Evolutionary conservation across 163 green algal species (phyloP), one percentile per base, ranked within the genome.

Genomic region (Volvox carteri): DNA sequence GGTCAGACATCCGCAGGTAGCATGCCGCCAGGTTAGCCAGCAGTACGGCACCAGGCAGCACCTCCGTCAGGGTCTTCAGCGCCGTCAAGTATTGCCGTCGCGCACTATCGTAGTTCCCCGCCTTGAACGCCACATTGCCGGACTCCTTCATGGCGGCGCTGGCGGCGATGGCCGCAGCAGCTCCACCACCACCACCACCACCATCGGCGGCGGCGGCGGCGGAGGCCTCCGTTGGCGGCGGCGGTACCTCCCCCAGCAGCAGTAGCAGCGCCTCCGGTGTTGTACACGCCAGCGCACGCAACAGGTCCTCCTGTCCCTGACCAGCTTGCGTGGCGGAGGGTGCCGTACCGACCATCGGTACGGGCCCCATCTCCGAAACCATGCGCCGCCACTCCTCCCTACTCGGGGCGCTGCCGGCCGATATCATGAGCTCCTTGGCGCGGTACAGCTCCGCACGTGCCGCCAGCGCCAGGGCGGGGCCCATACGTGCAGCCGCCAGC

Each of bases 81-180:
- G 73, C 86, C 6, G 30, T 39, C 6, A 73, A 28, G 65, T 90
- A 92, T 0, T 48, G 35, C 7, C 56, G 39, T 23, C 81, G 28
- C 0, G 90, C 90, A 0, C 37, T 75, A 5, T 70, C 46, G 52
- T 54, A 88, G 30, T 28, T 2, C 0, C 77, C 84, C 4, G 16
- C 28, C 18, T 41, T 50, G 76, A 91, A 92, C 7, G 50, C 41
- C 19, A 25, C 72, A 14, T 93, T 93, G 70, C 90, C 90, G 1
- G 42, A 25, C 37, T 90, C 80, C 83, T 92, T 92, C 73, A 30
- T 19, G 30, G 62, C 78, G 1, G 72, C 18, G 1, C 70, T 48
- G 0, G 52, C 86, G 41, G 78, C 86, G 14, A 76, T 30, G 6
- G 74, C 28, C 42, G 46, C 28, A 48, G 33, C 9, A n/a, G n/a